Evolutionary conservation across 495 filamentous ascomycete genomes (phyloP).

Genomic region (Aspergillus ostianus): DNA sequence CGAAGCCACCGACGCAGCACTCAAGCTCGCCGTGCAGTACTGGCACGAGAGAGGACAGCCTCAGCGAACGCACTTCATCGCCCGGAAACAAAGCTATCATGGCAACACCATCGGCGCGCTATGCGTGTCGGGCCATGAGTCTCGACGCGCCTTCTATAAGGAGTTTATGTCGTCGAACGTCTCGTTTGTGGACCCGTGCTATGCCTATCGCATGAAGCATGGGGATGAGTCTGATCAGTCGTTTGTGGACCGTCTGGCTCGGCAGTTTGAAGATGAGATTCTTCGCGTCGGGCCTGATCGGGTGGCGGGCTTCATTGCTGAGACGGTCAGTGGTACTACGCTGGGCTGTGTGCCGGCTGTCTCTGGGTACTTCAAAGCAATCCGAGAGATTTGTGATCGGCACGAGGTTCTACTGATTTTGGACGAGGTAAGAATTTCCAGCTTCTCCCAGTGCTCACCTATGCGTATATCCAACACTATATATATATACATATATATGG

Average conservation of each 20-base stretch:
- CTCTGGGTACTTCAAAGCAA: conserved; percentile 36
- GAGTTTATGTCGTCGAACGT: conserved; percentile 17
- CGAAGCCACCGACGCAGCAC: conserved; percentile 58
- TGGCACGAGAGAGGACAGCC: conserved; percentile 17
- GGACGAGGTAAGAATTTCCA: conserved; percentile 27
- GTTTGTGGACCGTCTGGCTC: conserved; percentile 41
- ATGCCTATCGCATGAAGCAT: conserved; percentile 35
- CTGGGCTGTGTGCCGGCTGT: conserved; percentile 42
- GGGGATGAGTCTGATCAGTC: conserved; percentile 29
- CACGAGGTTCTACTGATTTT: conserved; percentile 41
- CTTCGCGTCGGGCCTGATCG: conserved; percentile 56
- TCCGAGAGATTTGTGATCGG: conserved; percentile 39
- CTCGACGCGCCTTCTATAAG: conserved; percentile 28
- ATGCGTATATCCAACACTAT: too few relatives aligned
- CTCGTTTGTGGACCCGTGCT: conserved; percentile 35
- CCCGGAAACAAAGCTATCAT: conserved; percentile 59
- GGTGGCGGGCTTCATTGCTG: conserved; percentile 64
- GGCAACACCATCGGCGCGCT: conserved; percentile 62
- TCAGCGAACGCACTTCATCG: conserved; percentile 49
- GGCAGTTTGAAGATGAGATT: conserved; percentile 66
- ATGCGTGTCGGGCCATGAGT: conserved; percentile 51
- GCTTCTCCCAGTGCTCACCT: too few relatives aligned
- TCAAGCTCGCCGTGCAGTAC: conserved; percentile 51
- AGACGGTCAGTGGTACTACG: conserved; percentile 56
- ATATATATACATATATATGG: too few relatives aligned